A percentile compares a stretch with the other conserved stretches of the same genome.
These are phyloP conservation scores for Phaffia australis DNA, from an alignment of 768 basidiomycete genomes.

Conservation along the genomic window DNA sequence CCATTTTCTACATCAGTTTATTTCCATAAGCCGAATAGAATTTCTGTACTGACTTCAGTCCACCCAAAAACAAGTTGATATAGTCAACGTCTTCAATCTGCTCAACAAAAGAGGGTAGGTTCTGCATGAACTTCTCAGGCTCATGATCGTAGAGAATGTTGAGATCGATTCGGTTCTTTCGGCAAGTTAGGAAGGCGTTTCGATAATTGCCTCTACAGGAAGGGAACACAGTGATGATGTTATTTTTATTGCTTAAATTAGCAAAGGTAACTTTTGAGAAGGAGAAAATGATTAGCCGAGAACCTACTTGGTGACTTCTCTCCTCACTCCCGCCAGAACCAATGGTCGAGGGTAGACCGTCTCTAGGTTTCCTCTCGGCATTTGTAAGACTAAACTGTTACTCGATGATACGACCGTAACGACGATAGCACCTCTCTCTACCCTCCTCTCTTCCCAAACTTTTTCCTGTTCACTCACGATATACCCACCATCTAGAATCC, in stretches of 20 bases:
- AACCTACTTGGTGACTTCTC: slow-evolving; percentile 62
- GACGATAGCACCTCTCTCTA: slow-evolving; percentile 82
- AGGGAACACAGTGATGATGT: neutral
- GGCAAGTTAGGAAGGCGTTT: slow-evolving; percentile 78
- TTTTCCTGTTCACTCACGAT: slow-evolving; percentile 31
- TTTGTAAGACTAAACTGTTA: slow-evolving; percentile 87
- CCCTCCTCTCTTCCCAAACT: slow-evolving; percentile 59
- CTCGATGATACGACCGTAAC: slow-evolving; percentile 75
- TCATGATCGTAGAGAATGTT: slow-evolving; percentile 77
- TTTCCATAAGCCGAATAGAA: neutral
- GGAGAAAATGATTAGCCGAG: neutral
- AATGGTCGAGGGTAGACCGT: slow-evolving; percentile 86
- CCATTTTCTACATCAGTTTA: neutral
- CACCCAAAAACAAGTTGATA: slow-evolving; percentile 81
- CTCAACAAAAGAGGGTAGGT: slow-evolving; percentile 59
- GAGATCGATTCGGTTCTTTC: slow-evolving; percentile 87
- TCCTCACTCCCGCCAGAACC: slow-evolving; percentile 70
- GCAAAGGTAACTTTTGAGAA: too few relatives aligned
- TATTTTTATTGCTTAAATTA: neutral
- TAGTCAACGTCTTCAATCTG: slow-evolving; percentile 84
- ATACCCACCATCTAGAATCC: slow-evolving; percentile 30
- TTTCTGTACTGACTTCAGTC: slow-evolving; percentile 52
- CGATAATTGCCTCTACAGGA: slow-evolving; percentile 56
- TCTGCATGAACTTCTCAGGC: slow-evolving; percentile 52
- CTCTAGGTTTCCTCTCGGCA: slow-evolving; percentile 95